Evolutionary conservation across 2,329 filamentous ascomycete genomes (phyloP), one percentile per base, ranked within the genome.

Genomic region (Atkinsonella hypoxylon): DNA sequence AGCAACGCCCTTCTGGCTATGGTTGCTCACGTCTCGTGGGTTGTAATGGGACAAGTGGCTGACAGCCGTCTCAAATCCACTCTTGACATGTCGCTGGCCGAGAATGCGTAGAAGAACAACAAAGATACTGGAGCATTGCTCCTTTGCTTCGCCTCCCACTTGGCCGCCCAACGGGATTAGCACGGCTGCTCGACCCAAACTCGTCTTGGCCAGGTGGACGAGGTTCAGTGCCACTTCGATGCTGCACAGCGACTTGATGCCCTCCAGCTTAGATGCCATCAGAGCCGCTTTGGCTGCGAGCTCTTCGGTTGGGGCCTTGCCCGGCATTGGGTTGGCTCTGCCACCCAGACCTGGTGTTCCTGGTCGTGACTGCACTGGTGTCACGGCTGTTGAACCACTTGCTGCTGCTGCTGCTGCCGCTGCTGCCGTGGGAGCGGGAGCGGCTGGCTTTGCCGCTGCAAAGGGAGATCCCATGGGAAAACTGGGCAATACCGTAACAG

Each of bases 211-310:
- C 17, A 81, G 76, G 63, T 96, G 91, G 7, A 95, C 90, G 22
- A 98, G 73, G 58, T 86, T 87, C 31, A 98, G 75, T 0, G 93
- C 93, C 11, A 98, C 83, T 64, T 98, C 93, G 58, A 98, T 94
- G 66, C 89, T 96, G 70, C 97, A 97, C 15, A 98, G 76, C 15
- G 89, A 89, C 59, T 87, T 87, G 67, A 98, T 98, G 41, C 91
- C 91, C 69, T 97, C 93, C 15, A 98, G 75, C 55, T 89, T 84
- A 10, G 88, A 89, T 51, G 91, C 90, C 88, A 98, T 96, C 48
- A 98, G 83, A 0, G 93, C 91, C n/a, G 91, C 89, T 70, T 98
- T 98, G 45, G 93, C 93, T 36, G 91, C 90, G 31, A 98, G 77
- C 66, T 98, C 93, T 51, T 89, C 87, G 0, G 85, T 94, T 1